Evolutionary conservation across 495 filamentous ascomycete genomes (phyloP), one percentile per base, ranked within the genome.

Genomic region (Pseudevernia furfuracea): DNA sequence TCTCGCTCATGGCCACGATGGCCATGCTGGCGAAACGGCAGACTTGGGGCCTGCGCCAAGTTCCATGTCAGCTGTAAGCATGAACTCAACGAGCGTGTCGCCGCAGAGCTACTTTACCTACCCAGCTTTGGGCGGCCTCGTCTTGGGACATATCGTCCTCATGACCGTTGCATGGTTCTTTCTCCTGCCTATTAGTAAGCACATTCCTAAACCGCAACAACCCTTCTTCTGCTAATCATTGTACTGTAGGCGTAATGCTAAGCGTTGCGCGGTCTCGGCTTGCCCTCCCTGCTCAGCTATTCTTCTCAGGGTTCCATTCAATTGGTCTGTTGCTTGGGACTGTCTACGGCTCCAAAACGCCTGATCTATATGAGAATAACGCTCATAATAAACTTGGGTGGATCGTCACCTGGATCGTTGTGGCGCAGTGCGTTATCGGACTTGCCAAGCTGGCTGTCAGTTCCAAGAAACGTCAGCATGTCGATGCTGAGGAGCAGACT

Each of bases 321-420:
- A 68, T 88, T 21, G 91, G 88, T 44, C 68, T 95, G 60, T 71
- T 95, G 32, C 70, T 92, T 46, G 88, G 85, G 3, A 82, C 87
- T 61, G 78, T 94, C 25, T 96, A 96, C 77, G 90, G 92, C 72
- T 80, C 80, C 67, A 85, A 83, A 57, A 96, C 91, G 0, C 92
- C 92, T 3, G 90, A 96, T 72, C 76, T 98, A 1, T 97, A 97
- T 71, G 83, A 85, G 59, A 88, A 90, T 71, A 96, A 96, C 71
- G 83, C 88, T 9, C 95, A 97, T 72, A 87, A 91, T 75, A 92
- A 88, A 74, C 80, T 94, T 58, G 94, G 94, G 39, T 97, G 94
- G 94, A 78, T 89, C 46, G 80, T 88, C 38, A 92, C 89, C 15
- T 89, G 84, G 78, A 79, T 91, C 19, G 78, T 89, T 15, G 76